Evolutionary conservation across 2,329 filamentous ascomycete species (phyloP).

Genomic region (Neonectria sp.): DNA sequence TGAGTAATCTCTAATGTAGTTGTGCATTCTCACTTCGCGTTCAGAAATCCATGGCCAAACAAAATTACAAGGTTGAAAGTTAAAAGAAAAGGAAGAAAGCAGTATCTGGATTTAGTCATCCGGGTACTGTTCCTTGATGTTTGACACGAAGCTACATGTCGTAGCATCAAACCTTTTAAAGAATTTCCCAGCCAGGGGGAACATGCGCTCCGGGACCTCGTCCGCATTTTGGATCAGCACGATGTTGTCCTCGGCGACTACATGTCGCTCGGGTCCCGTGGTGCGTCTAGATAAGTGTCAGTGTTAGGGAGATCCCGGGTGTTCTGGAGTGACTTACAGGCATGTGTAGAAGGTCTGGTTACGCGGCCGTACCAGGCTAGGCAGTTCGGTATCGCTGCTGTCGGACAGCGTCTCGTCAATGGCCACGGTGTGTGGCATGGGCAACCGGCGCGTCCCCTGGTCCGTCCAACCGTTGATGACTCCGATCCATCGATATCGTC

Average conservation of each 20-base stretch:
- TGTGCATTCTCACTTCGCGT: background rate
- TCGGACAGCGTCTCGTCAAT: slow-evolving; percentile 47
- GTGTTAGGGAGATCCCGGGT: background rate
- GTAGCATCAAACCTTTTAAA: slow-evolving; percentile 88
- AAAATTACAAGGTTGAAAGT: background rate
- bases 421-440: slow-evolving; percentile 46
- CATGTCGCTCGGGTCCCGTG: slow-evolving; percentile 52
- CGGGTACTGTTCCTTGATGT: slow-evolving; percentile 84
- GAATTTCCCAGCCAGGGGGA: slow-evolving; percentile 83
- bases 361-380: slow-evolving; percentile 45
- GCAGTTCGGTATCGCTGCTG: slow-evolving; percentile 48
- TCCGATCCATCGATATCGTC: slow-evolving; percentile 83
- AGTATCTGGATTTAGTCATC: slow-evolving; percentile 72
- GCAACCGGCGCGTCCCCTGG: slow-evolving; percentile 53
- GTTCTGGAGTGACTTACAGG: slow-evolving; percentile 73
- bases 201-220: slow-evolving; percentile 70
- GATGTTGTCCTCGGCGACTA: slow-evolving; percentile 81
- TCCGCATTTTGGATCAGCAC: slow-evolving; percentile 66
- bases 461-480: slow-evolving; percentile 91
- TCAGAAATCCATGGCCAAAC: background rate
- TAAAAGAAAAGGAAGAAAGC: slow-evolving; percentile 5
- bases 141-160: slow-evolving; percentile 83
- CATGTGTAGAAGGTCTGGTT: slow-evolving; percentile 81
- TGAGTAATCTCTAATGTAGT: background rate
- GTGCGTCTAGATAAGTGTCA: slow-evolving; percentile 48